Conservation (phyloP, 192 early-diverging fungal species). For the Coemansia sp. region DNA sequence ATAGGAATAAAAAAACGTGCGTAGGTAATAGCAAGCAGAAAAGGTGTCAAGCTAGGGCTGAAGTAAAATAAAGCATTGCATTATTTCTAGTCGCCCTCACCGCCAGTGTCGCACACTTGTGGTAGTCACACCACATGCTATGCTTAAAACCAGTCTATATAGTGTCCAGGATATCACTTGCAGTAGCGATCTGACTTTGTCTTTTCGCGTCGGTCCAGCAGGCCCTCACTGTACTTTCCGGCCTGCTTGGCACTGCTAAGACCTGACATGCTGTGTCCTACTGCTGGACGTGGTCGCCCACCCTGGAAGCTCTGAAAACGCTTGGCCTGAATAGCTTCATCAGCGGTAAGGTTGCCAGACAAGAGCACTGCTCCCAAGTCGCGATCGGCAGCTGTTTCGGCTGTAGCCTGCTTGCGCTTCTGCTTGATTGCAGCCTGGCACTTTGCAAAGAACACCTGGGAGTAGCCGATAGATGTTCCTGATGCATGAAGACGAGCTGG, state of each 20-base stretch:
- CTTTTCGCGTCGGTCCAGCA: conserved; percentile 16
- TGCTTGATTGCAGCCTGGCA: background rate
- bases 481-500: background rate
- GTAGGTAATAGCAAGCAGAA: background rate
- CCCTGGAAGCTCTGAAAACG: conserved; percentile 13
- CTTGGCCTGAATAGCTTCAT: conserved; percentile 1
- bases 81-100: background rate
- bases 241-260: background rate
- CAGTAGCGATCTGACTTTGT: conserved; percentile 18
- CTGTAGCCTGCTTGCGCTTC: background rate
- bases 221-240: conserved; percentile 4
- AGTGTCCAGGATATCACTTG: background rate
- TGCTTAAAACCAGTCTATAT: background rate
- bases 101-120: background rate
- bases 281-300: background rate
- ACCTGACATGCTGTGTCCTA: background rate
- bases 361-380: background rate
- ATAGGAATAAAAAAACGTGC: background rate
- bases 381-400: background rate
- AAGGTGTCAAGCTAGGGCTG: background rate
- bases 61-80: background rate
- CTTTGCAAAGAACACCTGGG: conserved; percentile 2
- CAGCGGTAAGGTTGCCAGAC: background rate
- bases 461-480: background rate
- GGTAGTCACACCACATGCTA: background rate